Base-by-base conservation (phyloP, 1,284 basidiomycete genomes). In the Cryptococcus wingfieldii region DNA sequence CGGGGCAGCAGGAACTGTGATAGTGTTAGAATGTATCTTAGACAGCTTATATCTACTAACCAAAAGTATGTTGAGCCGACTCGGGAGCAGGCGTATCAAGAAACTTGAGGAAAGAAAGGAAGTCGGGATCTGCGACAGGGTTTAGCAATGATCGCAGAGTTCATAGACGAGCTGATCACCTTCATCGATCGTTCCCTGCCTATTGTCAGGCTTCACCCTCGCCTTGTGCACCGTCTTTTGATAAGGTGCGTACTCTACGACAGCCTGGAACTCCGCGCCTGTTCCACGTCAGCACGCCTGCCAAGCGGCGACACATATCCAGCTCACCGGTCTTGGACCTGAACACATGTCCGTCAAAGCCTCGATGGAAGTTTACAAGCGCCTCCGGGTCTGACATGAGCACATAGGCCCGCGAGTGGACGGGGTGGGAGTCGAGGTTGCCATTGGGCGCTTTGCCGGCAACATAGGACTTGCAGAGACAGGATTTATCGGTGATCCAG, bases 201-300 rank as follows among this genome's bases (percentile, higher is more conserved):
- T 64, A n/a, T 65, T 62, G 55, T 77, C 76, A 14, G 59, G 55
- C 56, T 75, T 74, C 37, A 62, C 58, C 59, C 75, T 76, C 8
- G 62, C 48, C 45, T 67, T 69, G 41, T 62, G 54, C 13, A 70
- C 68, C 14, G 66, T 69, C 75, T 91, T 96, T 73, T 94, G 93
- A 61, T 87, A 90, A 0, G 93, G 92, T 0, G 95, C 89, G 69
- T 89, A 97, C 76, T 98, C 95, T 3, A 98, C 92, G 1, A 96
- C 81, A 1, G 90, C 91, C 54, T 86, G 82, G 3, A 84, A 89
- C 69, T 95, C 90, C 66, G 87, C 87, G 10, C 94, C 93, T 94
- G 65, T 18, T 31, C 50, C 7, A 62, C 57, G 38, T 28, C 14
- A 45, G 14, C 25, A 25, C 27, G 55, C 31, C 25, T 38, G 23